phyloP scores from a whole-genome alignment of 2,329 filamentous ascomycete species.

The Cladosporium phlei region DNA sequence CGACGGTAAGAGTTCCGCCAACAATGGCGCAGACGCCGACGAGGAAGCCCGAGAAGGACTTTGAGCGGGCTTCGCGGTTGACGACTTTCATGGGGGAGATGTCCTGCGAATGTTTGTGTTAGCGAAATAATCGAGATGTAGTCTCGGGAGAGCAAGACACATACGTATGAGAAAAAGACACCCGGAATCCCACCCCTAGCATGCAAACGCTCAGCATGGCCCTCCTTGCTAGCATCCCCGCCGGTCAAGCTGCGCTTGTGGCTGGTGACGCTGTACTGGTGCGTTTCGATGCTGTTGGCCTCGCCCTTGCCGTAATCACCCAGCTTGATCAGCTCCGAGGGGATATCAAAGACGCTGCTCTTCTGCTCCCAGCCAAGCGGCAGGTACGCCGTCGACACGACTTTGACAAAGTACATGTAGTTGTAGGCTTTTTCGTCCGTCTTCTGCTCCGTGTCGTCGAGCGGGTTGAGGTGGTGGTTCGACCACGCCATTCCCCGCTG shows the following conservation, averaged over 20 bases:
- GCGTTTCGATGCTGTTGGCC: conserved; percentile 86
- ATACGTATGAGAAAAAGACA: conserved; percentile 96
- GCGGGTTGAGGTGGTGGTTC: conserved; percentile 85
- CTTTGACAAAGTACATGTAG: conserved; percentile 99
- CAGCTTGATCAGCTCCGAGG: conserved; percentile 54
- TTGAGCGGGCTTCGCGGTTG: conserved; percentile 85
- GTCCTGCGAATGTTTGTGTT: conserved; percentile 46
- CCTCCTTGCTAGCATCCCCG: conserved; percentile 78
- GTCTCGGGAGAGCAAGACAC: too few relatives aligned
- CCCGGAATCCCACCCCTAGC: conserved; percentile 89
- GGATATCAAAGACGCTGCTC: conserved; percentile 32
- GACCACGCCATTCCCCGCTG: conserved; percentile 62
- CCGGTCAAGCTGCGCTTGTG: conserved; percentile 85
- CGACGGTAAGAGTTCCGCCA: conserved; percentile 90
- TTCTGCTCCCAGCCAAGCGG: conserved; percentile 81
- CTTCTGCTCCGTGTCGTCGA: conserved; percentile 72
- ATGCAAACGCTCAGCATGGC: conserved; percentile 87
- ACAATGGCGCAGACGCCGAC: conserved; percentile 92
- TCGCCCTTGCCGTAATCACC: conserved; percentile 62
- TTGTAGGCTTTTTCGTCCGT: conserved; percentile 83
- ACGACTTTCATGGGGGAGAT: conserved; percentile 99
- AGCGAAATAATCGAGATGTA: too few relatives aligned
- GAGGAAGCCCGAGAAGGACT: conserved; percentile 87
- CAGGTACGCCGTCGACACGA: conserved; percentile 91
- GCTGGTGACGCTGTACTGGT: conserved; percentile 96